phyloP scores from a whole-genome alignment of 192 early-diverging fungal species.

The Mortierella claussenii region DNA sequence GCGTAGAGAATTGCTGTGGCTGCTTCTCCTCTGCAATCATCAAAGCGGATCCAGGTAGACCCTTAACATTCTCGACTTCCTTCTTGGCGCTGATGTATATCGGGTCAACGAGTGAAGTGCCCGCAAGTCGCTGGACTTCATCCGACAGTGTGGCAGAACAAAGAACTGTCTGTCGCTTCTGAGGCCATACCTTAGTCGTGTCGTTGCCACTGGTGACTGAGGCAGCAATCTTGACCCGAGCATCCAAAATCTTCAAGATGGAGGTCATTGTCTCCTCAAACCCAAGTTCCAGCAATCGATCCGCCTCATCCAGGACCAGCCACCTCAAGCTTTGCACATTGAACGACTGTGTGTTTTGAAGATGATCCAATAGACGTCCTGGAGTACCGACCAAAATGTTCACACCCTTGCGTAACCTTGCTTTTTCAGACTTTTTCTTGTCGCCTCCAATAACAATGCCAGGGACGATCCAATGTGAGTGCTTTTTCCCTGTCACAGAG shows the following conservation, averaged over 20 bases:
- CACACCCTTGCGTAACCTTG: slow-evolving; percentile 84
- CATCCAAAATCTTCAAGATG: slow-evolving; percentile 74
- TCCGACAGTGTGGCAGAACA: slow-evolving; percentile 95
- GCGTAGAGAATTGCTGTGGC: slow-evolving; percentile 69
- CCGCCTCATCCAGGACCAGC: slow-evolving; percentile 98
- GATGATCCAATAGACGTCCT: slow-evolving; percentile 91
- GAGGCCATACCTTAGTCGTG: slow-evolving; percentile 62
- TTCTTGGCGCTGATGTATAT: slow-evolving; percentile 78
- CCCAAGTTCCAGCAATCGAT: slow-evolving; percentile 94
- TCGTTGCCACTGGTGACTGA: slow-evolving; percentile 45
- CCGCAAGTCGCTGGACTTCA: slow-evolving; percentile 85
- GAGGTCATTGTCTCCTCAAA: slow-evolving; percentile 83
- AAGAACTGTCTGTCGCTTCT: slow-evolving; percentile 75
- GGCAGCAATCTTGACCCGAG: slow-evolving; percentile 48
- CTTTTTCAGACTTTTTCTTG: slow-evolving; percentile 84
- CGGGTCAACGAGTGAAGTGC: slow-evolving; percentile 80
- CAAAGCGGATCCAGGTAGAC: slow-evolving; percentile 38
- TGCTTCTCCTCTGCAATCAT: slow-evolving; percentile 54
- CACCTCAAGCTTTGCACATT: slow-evolving; percentile 86
- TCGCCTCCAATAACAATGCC: slow-evolving; percentile 87
- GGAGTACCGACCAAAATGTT: slow-evolving; percentile 95
- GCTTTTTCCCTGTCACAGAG: slow-evolving; percentile 52
- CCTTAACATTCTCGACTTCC: slow-evolving; percentile 42
- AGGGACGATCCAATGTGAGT: slow-evolving; percentile 83
- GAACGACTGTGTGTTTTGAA: slow-evolving; percentile 88